phyloP scores from a whole-genome alignment of 495 filamentous ascomycete genomes.

The Thermothielavioides terrestris region DNA sequence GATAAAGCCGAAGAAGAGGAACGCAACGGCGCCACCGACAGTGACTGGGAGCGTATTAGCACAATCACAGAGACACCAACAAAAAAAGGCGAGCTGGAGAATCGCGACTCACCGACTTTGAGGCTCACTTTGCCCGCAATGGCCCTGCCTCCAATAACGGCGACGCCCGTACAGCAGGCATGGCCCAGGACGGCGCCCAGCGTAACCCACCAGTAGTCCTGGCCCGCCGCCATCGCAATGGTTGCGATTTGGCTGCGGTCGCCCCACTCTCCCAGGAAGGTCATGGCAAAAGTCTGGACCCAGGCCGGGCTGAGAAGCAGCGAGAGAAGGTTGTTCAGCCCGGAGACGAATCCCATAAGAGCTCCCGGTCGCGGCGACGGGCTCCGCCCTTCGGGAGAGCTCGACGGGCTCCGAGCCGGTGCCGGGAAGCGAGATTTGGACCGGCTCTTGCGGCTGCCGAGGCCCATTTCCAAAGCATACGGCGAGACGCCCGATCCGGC shows the following conservation, averaged over 20 bases:
- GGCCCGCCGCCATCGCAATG: constrained; percentile 96
- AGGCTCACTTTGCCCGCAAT: constrained; percentile 92
- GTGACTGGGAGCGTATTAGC: constrained; percentile 57
- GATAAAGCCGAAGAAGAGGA: constrained; percentile 83
- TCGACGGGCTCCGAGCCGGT: constrained; percentile 50
- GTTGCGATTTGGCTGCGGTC: constrained; percentile 97
- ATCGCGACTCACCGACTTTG: constrained; percentile 74
- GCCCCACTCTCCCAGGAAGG: constrained; percentile 96
- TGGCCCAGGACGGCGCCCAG: constrained; percentile 83
- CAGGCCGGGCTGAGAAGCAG: constrained; percentile 87
- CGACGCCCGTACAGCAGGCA: constrained; percentile 78
- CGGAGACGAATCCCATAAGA: constrained; percentile 35
- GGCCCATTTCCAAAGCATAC: constrained; percentile 57
- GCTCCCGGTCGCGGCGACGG: constrained; percentile 31
- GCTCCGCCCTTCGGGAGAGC: constrained; percentile 44
- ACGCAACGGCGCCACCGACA: constrained; percentile 84
- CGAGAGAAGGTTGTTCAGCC: constrained; percentile 78
- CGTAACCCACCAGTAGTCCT: constrained; percentile 99
- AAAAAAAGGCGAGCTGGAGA: not conserved
- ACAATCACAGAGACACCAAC: not conserved
- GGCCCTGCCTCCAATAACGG: constrained; percentile 87
- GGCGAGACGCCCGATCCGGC: constrained; percentile 50
- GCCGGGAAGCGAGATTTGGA: constrained; percentile 53
- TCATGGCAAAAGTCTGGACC: constrained; percentile 99
- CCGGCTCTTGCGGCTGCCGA: constrained; percentile 47